Evolutionary conservation across 805 yeast genomes (phyloP).

Genomic region (Kurtzmaniella fragi): DNA sequence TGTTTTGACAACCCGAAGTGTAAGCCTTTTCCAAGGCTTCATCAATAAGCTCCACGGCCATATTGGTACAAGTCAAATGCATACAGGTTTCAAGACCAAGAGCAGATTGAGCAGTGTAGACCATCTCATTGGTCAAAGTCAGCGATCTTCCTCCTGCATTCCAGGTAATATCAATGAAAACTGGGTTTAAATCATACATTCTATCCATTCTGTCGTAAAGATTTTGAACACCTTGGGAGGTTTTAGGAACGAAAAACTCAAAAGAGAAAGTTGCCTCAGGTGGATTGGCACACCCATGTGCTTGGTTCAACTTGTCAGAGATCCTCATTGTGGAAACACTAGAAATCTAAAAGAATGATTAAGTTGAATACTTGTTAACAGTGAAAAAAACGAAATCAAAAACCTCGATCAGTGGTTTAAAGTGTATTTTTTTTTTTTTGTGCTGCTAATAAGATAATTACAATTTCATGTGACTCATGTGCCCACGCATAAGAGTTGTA

Average conservation of each 20-base stretch:
- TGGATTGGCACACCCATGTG: constrained; percentile 33
- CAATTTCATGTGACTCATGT: too few species aligned
- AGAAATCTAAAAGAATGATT: background rate
- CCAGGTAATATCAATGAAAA: constrained; percentile 96
- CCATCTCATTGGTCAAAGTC: constrained; percentile 83
- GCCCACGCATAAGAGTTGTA: too few species aligned
- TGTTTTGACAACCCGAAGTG: constrained; percentile 90
- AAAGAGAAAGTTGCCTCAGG: constrained; percentile 79
- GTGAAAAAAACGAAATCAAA: too few species aligned
- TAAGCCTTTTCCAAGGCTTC: constrained; percentile 81
- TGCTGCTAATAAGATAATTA: too few species aligned
- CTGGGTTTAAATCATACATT: constrained; percentile 88
- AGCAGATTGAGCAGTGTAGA: constrained; percentile 83
- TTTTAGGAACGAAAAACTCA: constrained; percentile 96
- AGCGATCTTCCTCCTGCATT: constrained; percentile 94
- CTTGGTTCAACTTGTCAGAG: constrained; percentile 37
- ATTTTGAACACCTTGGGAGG: constrained; percentile 94
- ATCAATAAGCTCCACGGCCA: constrained; percentile 78
- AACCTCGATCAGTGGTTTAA: too few species aligned
- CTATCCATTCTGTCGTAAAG: constrained; percentile 96
- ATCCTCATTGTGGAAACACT: constrained; percentile 27
- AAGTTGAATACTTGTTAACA: background rate
- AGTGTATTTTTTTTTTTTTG: too few species aligned
- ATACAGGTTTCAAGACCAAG: constrained; percentile 93
- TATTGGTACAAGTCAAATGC: constrained; percentile 96